Evolutionary conservation across 129 eudicot genomes (phyloP), one percentile per base, ranked within the genome.

Genomic region (Apium graveolens): DNA sequence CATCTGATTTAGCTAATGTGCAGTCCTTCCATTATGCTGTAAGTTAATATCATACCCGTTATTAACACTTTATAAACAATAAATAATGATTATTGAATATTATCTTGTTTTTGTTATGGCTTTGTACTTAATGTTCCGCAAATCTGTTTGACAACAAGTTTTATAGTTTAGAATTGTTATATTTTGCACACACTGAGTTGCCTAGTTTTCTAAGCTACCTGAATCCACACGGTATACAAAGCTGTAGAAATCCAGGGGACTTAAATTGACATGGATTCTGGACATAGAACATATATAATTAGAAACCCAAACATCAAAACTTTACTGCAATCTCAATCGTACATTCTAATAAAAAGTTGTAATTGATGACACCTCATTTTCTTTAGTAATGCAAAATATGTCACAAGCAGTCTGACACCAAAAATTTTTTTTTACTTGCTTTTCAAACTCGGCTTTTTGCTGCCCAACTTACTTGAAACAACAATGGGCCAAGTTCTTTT

Each of bases 11-110:
- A 68, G 79, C 93, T 53, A 80, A 81, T 78, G 72, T 76, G 77
- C 98, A 86, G 83, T 89, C 92, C 72, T 95, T 95, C 82, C 98
- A 95, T 81, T 95, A 90, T 84, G 81, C 98, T 80, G 98, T 95
- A 84, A 92, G 97, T 91, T 76, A 66, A 38, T 66, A 48, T 81
- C 55, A 32, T 27, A 70, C 75, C 26, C 11, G 2, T 37, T 8
- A 17, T 18, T 32, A 37, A 20, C 41, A 18, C n/a, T 66, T 65
- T 8, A 9, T 62, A 62, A 12, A 27, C 7, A 62, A 60, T 26
- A 8, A 60, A 26, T 60, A 24, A 1, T 60, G 5, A 26, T 55
- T 60, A 60, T 62, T 62, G 14, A 26, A 62, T 27, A 26, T 53
- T 53, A 53, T 53, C 2, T 53, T 11, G 27, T 53, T 21, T 21